Evolutionary conservation across 352 stramenopile genomes (phyloP), one percentile per base, ranked within the genome.

Genomic region (Pythium insidiosum): DNA sequence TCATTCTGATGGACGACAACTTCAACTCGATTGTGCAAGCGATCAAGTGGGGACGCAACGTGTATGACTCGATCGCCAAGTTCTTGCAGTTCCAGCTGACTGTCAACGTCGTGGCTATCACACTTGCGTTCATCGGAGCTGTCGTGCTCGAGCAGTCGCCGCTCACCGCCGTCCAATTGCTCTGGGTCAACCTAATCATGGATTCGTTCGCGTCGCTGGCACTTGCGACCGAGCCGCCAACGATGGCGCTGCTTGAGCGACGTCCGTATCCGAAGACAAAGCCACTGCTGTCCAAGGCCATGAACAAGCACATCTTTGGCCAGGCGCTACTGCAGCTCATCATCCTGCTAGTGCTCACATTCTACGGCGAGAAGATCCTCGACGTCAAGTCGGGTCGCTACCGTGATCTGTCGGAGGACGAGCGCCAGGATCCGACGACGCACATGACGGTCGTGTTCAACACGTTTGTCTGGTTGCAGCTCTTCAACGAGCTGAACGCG

Each of bases 111-210:
- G 92, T 97, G 7, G 96, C 93, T 3, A 84, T 99, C 31, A 78
- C 66, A 20, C 68, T 98, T 19, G 93, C 92, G 3, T 96, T 98
- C 50, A 35, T 98, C 18, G 85, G 84, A 5, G 88, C 92, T 15
- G 59, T 86, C 6, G 69, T 84, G 16, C 43, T 87, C 0, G 68
- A 87, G 44, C 67, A 85, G 44, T 88, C 78, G n/a, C 93, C 94
- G 2, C 68, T 99, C 12, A 96, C 87, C 31, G 90, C 95, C 6
- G 86, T 98, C 6, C 96, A 98, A 63, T 88, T 99, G 74, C 69
- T 99, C 0, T 99, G 95, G 95, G 92, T 99, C 35, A 98, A 99
- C 57, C 69, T 99, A 15, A 98, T 99, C 61, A 99, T 98, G 94
- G 96, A 99, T 60, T 97, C 93, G 6, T 96, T 98, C 54, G 95